Base-by-base conservation (phyloP, 805 yeast genomes). In the Saccharomycopsis guyanensis region DNA sequence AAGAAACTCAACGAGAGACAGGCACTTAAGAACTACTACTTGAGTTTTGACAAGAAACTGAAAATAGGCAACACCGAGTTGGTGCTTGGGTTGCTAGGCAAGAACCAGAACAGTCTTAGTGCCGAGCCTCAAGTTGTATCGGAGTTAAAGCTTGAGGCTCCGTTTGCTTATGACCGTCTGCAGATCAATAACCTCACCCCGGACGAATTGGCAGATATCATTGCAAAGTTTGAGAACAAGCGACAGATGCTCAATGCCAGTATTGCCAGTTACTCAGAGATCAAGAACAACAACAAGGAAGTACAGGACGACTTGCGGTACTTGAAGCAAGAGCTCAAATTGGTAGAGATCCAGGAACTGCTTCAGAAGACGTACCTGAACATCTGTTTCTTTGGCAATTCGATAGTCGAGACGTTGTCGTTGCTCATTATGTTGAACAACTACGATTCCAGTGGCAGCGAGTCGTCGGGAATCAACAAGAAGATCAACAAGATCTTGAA, bases 371-470 rank as follows among this genome's bases (percentile, higher is more conserved):
- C 42, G 10, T 72, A 19, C 55, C 56, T 4, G 73, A 68, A 38
- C 69, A 64, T 49, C 20, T 63, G 66, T 33, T 72, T 76, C 52
- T 55, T 56, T 1, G 70, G 68, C 3, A 49, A 63, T 22, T 67
- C 83, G 0, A 59, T 77, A 0, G 61, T 73, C 20, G 74, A 72
- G 23, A 75, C 86, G 0, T 52, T 83, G 3, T 55, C 58, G 5
- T 59, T 65, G 29, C 55, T 83, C 24, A 58, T 80, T 4, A 57
- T 62, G 31, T 58, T 73, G 45, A 67, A 73, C 16, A 87, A 83
- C 53, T 53, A 68, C 27, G 53, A 50, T 19, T 41, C 24, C 23
- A 25, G 27, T 18, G 33, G 34, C 16, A 31, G 27, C 15, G 40
- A 23, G 10, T 12, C 39, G 13, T 25, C 43, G 7, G n/a, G 16